phyloP scores from a whole-genome alignment of 345 rosid genomes.

The Salix udensis region DNA sequence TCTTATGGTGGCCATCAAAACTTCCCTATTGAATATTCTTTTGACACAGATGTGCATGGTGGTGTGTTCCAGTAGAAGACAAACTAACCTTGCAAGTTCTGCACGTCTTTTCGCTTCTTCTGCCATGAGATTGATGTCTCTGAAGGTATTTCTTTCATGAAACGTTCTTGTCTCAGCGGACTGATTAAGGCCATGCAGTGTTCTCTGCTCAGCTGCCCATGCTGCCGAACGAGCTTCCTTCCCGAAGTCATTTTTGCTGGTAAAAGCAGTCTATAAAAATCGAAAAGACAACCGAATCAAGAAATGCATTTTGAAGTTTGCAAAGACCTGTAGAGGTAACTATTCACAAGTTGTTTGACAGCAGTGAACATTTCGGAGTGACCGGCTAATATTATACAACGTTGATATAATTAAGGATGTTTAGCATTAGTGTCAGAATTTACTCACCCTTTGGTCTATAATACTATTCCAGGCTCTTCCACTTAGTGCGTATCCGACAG shows the following conservation, averaged over 20 bases:
- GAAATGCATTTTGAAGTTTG: neutral
- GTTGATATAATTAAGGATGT: neutral
- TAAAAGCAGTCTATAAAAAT: constrained; percentile 38
- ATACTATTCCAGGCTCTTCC: constrained; percentile 34
- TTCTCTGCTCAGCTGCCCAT: constrained; percentile 42
- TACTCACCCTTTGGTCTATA: constrained; percentile 32
- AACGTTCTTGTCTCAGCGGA: constrained; percentile 6
- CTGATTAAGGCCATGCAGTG: constrained; percentile 39
- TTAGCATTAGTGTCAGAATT: neutral
- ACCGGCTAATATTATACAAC: neutral
- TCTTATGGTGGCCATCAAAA: too few species aligned
- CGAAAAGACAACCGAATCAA: neutral
- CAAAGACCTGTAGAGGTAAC: too few species aligned
- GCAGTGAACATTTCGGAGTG: neutral
- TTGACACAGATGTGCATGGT: too few species aligned
- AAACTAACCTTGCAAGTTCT: constrained; percentile 29
- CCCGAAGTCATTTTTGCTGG: constrained; percentile 39
- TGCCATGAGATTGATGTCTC: constrained; percentile 40
- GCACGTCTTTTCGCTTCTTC: constrained; percentile 54
- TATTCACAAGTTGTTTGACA: too few species aligned
- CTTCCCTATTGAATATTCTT: too few species aligned
- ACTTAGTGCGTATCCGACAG: constrained; percentile 30
- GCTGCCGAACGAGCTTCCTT: constrained; percentile 44
- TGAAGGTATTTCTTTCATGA: constrained; percentile 23
- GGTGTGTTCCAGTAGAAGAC: neutral